These are phyloP conservation scores for Lipomyces oligophaga DNA, from an alignment of 805 yeast genomes.

Conservation along the genomic window DNA sequence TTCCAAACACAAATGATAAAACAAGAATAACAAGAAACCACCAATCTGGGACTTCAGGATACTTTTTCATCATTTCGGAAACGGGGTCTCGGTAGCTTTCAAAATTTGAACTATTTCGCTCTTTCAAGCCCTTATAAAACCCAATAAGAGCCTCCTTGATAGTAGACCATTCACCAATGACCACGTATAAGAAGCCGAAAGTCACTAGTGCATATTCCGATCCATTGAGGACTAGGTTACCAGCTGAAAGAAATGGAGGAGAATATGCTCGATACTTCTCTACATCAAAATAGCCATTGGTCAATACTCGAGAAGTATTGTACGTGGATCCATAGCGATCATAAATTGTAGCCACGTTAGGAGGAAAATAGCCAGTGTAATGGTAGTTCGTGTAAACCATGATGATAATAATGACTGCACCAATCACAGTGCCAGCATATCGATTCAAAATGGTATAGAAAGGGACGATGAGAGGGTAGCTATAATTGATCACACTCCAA, in stretches of 20 bases:
- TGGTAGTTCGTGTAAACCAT: constrained; percentile 51
- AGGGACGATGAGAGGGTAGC: constrained; percentile 38
- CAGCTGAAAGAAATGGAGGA: constrained; percentile 54
- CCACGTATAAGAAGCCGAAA: constrained; percentile 49
- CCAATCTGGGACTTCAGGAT: constrained; percentile 71
- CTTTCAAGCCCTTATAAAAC: constrained; percentile 3
- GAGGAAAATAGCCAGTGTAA: constrained; percentile 42
- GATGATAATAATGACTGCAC: constrained; percentile 52
- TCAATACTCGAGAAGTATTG: constrained; percentile 46
- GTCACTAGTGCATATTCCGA: constrained; percentile 52
- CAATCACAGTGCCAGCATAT: constrained; percentile 41
- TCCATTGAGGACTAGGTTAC: constrained; percentile 51
- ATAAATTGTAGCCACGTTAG: constrained; percentile 46
- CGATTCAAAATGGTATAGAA: constrained; percentile 45
- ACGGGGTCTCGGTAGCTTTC: constrained; percentile 30
- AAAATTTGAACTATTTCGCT: constrained; percentile 7
- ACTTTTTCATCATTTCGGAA: constrained; percentile 52
- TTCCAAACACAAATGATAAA: constrained; percentile 37
- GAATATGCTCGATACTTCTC: constrained; percentile 54
- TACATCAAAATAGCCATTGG: constrained; percentile 45
- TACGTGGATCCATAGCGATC: constrained; percentile 38
- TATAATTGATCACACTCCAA: constrained; percentile 51
- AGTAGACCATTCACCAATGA: constrained; percentile 39
- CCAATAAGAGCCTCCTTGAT: constrained; percentile 14
- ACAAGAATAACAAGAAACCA: constrained; percentile 54